Conservation (phyloP, 176 grass and related monocot species). For the Musa acuminata region DNA sequence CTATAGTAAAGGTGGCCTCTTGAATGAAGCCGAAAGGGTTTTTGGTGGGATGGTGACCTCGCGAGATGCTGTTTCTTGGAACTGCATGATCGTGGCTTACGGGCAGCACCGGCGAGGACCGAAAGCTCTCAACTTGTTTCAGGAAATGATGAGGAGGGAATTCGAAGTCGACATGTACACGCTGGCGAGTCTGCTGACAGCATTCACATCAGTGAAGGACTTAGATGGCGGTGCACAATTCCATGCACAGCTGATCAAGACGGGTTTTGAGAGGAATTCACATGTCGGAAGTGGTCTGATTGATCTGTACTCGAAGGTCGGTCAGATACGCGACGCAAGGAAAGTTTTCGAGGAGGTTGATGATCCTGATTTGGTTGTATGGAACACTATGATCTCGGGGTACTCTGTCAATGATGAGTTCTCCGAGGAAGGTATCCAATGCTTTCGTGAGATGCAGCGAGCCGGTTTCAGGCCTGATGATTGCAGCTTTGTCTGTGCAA, state of each 20-base stretch:
- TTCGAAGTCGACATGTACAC: conserved; percentile 30
- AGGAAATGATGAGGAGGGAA: conserved; percentile 30
- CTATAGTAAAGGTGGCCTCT: conserved; percentile 27
- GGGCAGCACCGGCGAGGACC: conserved; percentile 26
- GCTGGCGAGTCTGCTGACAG: conserved; percentile 33
- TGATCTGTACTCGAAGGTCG: conserved; percentile 35
- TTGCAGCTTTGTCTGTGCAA: conserved; percentile 39
- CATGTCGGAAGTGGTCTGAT: conserved; percentile 34
- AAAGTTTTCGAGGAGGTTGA: conserved; percentile 30
- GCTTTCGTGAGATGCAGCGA: conserved; percentile 28
- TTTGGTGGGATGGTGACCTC: conserved; percentile 9
- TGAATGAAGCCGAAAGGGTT: conserved; percentile 20
- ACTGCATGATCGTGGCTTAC: conserved; percentile 40
- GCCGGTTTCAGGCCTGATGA: conserved; percentile 29
- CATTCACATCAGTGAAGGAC: conserved; percentile 22
- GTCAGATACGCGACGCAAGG: conserved; percentile 20
- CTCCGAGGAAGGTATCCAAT: conserved; percentile 32
- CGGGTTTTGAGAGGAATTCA: conserved; percentile 9
- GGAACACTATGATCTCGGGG: conserved; percentile 40
- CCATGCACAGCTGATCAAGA: conserved; percentile 30
- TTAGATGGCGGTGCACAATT: conserved; percentile 21
- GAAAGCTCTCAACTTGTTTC: conserved; percentile 31
- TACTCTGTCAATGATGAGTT: conserved; percentile 29
- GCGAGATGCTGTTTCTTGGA: conserved; percentile 32
- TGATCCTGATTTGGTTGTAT: conserved; percentile 35